Conservation (phyloP, 225 moss, liverwort and hornwort genomes). For the Physcomitrellopsis africana region DNA sequence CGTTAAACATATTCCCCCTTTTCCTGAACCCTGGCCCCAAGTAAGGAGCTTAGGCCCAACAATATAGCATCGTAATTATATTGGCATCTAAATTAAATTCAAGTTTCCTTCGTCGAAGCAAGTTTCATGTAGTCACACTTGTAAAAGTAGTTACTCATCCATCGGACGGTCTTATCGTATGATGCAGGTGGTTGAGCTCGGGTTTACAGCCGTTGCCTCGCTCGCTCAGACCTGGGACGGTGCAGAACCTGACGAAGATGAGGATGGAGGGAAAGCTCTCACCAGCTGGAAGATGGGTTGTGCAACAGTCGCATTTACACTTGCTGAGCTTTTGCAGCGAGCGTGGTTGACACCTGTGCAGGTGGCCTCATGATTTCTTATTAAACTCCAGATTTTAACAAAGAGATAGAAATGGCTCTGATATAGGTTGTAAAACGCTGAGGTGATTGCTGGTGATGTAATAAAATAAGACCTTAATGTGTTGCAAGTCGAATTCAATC, state of each 20-base stretch:
- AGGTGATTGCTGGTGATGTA: background rate
- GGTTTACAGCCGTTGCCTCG: slow-evolving; percentile 82
- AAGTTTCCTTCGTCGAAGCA: background rate
- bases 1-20: slow-evolving; percentile 45
- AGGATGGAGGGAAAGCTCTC: slow-evolving; percentile 75
- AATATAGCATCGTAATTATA: background rate
- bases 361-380: slow-evolving; percentile 34
- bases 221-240: slow-evolving; percentile 87
- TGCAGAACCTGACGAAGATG: slow-evolving; percentile 87
- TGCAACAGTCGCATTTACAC: slow-evolving; percentile 61
- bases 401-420: background rate
- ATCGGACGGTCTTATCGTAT: background rate
- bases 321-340: slow-evolving; percentile 80
- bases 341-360: slow-evolving; percentile 68
- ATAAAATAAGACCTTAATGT: background rate
- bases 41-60: slow-evolving; percentile 26
- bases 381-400: background rate
- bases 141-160: background rate
- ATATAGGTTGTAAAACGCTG: background rate
- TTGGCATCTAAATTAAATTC: background rate
- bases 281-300: slow-evolving; percentile 76
- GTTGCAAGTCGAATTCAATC: background rate
- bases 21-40: slow-evolving; percentile 60
- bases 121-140: background rate
- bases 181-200: slow-evolving; percentile 84